Conservation (phyloP, 2,329 filamentous ascomycete genomes). For the Penicillium sumatraense region DNA sequence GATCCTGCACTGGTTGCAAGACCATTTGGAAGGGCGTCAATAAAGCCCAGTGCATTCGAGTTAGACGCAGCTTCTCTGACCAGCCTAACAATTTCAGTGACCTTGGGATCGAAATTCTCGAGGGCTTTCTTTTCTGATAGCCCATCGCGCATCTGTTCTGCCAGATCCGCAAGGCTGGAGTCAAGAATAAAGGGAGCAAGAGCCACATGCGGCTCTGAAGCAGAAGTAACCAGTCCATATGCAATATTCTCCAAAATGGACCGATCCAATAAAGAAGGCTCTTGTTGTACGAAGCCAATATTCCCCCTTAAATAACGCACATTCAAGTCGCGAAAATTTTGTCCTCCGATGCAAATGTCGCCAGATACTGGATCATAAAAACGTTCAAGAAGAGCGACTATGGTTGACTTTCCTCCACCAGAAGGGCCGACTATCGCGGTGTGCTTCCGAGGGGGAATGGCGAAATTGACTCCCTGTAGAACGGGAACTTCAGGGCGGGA, state of each 20-base stretch:
- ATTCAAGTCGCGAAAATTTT: slow-evolving; percentile 38
- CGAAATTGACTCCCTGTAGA: slow-evolving; percentile 36
- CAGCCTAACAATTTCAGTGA: slow-evolving; percentile 25
- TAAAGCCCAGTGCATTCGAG: slow-evolving; percentile 17
- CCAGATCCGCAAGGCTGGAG: slow-evolving; percentile 31
- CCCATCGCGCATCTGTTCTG: slow-evolving; percentile 30
- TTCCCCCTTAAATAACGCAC: slow-evolving; percentile 39
- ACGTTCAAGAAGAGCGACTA: slow-evolving; percentile 41
- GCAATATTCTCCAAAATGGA: slow-evolving; percentile 61
- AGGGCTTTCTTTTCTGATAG: slow-evolving; percentile 29
- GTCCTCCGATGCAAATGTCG: slow-evolving; percentile 34
- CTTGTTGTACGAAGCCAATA: slow-evolving; percentile 54
- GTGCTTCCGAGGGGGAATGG: slow-evolving; percentile 41
- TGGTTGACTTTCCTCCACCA: slow-evolving; percentile 58
- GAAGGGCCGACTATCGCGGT: slow-evolving; percentile 55
- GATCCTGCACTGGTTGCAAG: slow-evolving; percentile 14
- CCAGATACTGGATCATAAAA: slow-evolving; percentile 44
- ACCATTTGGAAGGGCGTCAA: slow-evolving; percentile 17
- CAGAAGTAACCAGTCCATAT: slow-evolving; percentile 49
- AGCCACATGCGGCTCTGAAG: slow-evolving; percentile 27
- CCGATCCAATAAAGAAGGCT: slow-evolving; percentile 56
- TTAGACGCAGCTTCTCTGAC: slow-evolving; percentile 12
- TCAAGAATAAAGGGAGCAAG: slow-evolving; percentile 31
- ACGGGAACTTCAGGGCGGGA: slow-evolving; percentile 42
- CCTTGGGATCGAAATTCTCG: slow-evolving; percentile 21